Evolutionary conservation across 257 asterid genomes (phyloP).

Genomic region (Echites panduratus): DNA sequence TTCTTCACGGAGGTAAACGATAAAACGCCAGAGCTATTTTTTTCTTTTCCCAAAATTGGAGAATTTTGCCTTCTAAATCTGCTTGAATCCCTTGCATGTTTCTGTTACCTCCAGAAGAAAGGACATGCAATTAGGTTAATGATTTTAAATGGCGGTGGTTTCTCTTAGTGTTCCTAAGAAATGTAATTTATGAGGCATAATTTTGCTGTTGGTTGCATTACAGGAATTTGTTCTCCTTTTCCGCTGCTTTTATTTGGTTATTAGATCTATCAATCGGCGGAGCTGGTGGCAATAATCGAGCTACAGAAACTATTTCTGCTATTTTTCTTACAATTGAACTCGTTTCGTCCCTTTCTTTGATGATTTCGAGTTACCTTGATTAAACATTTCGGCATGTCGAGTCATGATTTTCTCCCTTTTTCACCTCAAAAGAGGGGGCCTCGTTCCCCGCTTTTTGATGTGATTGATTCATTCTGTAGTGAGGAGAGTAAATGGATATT

Average conservation of each 20-base stretch:
- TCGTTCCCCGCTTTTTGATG: not conserved
- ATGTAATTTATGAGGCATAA: not conserved
- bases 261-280: not conserved
- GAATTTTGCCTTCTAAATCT: not conserved
- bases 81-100: slow-evolving; percentile 4
- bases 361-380: not conserved
- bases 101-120: not conserved
- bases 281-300: not conserved
- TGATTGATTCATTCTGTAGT: not conserved
- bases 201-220: not conserved
- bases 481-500: not conserved
- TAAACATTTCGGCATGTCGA: not conserved
- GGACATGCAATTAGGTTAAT: slow-evolving; percentile 3
- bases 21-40: not conserved
- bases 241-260: not conserved
- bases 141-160: slow-evolving; percentile 1
- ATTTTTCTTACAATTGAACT: not conserved
- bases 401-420: not conserved
- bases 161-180: not conserved
- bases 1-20: slow-evolving; percentile 31
- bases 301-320: not conserved
- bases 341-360: not conserved
- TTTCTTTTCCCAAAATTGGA: not conserved
- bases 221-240: not conserved
- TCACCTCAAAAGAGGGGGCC: not conserved